Conservation (phyloP, 805 yeast genomes). For the Alloascoidea hylecoeti region DNA sequence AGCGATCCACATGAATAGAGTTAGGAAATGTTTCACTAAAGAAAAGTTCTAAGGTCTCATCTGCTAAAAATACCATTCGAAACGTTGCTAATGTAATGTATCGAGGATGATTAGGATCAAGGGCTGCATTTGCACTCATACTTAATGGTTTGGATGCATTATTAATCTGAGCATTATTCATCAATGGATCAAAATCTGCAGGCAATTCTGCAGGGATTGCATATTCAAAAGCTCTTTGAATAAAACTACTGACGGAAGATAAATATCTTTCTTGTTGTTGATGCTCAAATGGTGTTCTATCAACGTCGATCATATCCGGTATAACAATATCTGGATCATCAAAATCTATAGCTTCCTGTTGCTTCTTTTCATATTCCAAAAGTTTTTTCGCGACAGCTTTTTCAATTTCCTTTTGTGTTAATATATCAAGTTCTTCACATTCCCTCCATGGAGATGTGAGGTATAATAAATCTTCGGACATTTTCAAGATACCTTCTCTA, state of each 20-base stretch:
- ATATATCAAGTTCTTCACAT: slow-evolving; percentile 45
- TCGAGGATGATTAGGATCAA: slow-evolving; percentile 69
- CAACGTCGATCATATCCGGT: slow-evolving; percentile 12
- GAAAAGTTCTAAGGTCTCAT: slow-evolving; percentile 80
- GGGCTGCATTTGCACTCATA: slow-evolving; percentile 58
- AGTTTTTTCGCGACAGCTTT: slow-evolving; percentile 53
- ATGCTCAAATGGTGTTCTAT: slow-evolving; percentile 33
- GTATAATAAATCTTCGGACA: slow-evolving; percentile 77
- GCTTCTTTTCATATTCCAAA: slow-evolving; percentile 21
- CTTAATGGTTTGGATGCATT: slow-evolving; percentile 11
- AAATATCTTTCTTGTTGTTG: slow-evolving; percentile 71
- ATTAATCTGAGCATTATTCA: slow-evolving; percentile 28
- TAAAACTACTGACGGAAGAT: slow-evolving; percentile 74
- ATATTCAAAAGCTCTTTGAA: slow-evolving; percentile 81
- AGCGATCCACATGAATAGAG: slow-evolving; percentile 44
- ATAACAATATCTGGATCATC: slow-evolving; percentile 12
- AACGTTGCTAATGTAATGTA: slow-evolving; percentile 73
- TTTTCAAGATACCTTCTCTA: slow-evolving; percentile 65
- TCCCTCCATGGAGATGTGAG: slow-evolving; percentile 82
- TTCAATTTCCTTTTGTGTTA: slow-evolving; percentile 51
- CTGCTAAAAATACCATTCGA: slow-evolving; percentile 89
- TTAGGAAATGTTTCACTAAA: slow-evolving; percentile 55
- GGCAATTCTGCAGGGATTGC: slow-evolving; percentile 56
- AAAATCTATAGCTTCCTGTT: slow-evolving; percentile 17
- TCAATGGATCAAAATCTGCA: slow-evolving; percentile 18